These are phyloP conservation scores for Asterophora lycoperdoides DNA, from an alignment of 768 basidiomycete species.

Conservation along the genomic window DNA sequence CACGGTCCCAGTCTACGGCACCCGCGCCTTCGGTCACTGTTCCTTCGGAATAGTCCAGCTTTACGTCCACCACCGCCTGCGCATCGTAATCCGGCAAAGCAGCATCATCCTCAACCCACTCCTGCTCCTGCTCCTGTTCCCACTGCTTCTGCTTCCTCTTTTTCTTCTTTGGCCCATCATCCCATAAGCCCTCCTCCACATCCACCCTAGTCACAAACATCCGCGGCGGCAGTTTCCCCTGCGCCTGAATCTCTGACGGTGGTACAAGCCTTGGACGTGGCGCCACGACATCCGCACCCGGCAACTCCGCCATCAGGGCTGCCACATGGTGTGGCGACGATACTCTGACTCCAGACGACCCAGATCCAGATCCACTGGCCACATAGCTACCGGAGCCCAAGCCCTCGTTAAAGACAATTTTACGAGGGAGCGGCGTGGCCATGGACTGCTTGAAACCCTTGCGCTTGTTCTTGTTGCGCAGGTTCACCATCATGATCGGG, in stretches of 20 bases:
- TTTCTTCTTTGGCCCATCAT: slow-evolving; percentile 21
- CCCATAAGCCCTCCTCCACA: slow-evolving; percentile 51
- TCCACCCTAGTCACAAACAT: slow-evolving; percentile 72
- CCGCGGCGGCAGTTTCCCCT: slow-evolving; percentile 49
- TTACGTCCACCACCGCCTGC: slow-evolving; percentile 14
- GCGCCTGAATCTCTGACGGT: slow-evolving; percentile 56
- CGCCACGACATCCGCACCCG: not conserved
- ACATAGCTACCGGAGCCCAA: not conserved
- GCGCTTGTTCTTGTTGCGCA: slow-evolving; percentile 74
- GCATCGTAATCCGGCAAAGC: not conserved
- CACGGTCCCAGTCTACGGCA: slow-evolving; percentile 34
- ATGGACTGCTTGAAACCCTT: slow-evolving; percentile 59
- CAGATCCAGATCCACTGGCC: not conserved
- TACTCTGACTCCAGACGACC: no score
- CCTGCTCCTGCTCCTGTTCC: slow-evolving; percentile 8
- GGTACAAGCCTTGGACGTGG: slow-evolving; percentile 43
- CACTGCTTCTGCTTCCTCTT: slow-evolving; percentile 30
- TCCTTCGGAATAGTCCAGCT: slow-evolving; percentile 7
- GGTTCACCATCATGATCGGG: slow-evolving; percentile 44
- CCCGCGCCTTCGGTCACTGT: slow-evolving; percentile 1
- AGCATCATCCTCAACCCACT: slow-evolving; percentile 6
- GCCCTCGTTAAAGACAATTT: slow-evolving; percentile 47
- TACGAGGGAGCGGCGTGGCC: slow-evolving; percentile 35
- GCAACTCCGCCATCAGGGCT: slow-evolving; percentile 4
- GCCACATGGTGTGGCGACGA: not conserved